A percentile compares a stretch with the other conserved stretches of the same genome.
These are phyloP conservation scores for Meira miltonrushii DNA, from an alignment of 1,284 basidiomycete genomes.

Conservation along the genomic window DNA sequence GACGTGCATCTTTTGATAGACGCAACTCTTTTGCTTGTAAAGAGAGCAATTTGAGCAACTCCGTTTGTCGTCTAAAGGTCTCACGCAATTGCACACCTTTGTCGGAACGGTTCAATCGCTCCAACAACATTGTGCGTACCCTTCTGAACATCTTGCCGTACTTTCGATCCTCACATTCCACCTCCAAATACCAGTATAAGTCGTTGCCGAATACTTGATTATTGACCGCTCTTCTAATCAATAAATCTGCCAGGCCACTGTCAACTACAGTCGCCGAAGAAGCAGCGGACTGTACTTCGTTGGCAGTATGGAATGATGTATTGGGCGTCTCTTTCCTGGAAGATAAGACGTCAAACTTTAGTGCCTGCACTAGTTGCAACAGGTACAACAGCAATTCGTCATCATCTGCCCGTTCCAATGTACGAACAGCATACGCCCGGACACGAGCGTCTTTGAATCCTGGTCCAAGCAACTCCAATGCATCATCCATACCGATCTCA, in stretches of 20 bases:
- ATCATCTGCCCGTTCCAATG: conserved; percentile 84
- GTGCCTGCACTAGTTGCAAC: conserved; percentile 90
- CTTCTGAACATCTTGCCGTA: conserved; percentile 86
- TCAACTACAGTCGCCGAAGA: conserved; percentile 4
- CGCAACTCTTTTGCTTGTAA: conserved; percentile 79
- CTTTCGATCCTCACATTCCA: conserved; percentile 75
- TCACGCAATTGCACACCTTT: conserved; percentile 5
- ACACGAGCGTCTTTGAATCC: conserved; percentile 90
- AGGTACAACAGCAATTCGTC: conserved; percentile 91
- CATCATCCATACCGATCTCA: conserved; percentile 93
- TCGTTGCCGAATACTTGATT: conserved; percentile 78
- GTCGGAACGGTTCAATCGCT: conserved; percentile 61
- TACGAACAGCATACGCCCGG: conserved; percentile 84
- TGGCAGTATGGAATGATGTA: neutral
- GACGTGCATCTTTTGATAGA: conserved; percentile 81
- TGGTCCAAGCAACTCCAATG: conserved; percentile 82
- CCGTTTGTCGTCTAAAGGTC: conserved; percentile 64
- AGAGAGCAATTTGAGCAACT: conserved; percentile 69
- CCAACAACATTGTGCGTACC: conserved; percentile 82
- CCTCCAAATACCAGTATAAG: conserved; percentile 95
- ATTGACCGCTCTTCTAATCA: conserved; percentile 75
- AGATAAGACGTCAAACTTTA: conserved; percentile 60
- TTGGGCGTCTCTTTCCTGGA: neutral
- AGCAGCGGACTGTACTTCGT: too few species aligned
- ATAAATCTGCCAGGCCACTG: conserved; percentile 57